Conservation (phyloP, 2,329 filamentous ascomycete genomes). For the Ilyonectria robusta region DNA sequence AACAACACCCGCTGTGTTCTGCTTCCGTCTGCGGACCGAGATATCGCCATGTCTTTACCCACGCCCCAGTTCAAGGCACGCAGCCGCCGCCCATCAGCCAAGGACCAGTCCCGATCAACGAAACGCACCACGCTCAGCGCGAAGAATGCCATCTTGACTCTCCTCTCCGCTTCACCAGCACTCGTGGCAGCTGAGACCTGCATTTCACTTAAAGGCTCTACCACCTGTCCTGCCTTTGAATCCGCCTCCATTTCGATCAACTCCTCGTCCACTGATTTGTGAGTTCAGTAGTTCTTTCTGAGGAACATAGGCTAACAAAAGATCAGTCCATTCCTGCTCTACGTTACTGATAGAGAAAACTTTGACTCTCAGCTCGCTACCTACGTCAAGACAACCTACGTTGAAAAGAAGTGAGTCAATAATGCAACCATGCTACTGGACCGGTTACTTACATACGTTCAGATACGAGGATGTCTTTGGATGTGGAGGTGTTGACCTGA, state of each 20-base stretch:
- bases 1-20: slow-evolving; percentile 29
- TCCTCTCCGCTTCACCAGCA: slow-evolving; percentile 47
- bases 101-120: slow-evolving; percentile 29
- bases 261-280: slow-evolving; percentile 74
- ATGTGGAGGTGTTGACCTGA: slow-evolving; percentile 82
- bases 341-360: slow-evolving; percentile 79
- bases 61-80: slow-evolving; percentile 27
- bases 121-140: slow-evolving; percentile 36
- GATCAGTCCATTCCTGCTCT: slow-evolving; percentile 84
- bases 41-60: slow-evolving; percentile 18
- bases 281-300: slow-evolving; percentile 52
- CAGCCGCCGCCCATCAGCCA: slow-evolving; percentile 18
- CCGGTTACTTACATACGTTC: slow-evolving; percentile 29
- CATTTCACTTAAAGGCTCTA: slow-evolving; percentile 80
- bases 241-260: slow-evolving; percentile 79
- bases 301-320: slow-evolving; percentile 30
- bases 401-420: slow-evolving; percentile 79
- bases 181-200: slow-evolving; percentile 62
- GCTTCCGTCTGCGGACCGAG: slow-evolving; percentile 9
- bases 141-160: slow-evolving; percentile 42
- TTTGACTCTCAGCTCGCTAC: slow-evolving; percentile 83
- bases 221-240: slow-evolving; percentile 79
- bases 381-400: slow-evolving; percentile 83
- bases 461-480: slow-evolving; percentile 89
- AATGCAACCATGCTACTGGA: neutral